Evolutionary conservation across 2,329 filamentous ascomycete species (phyloP), one percentile per base, ranked within the genome.

Genomic region (Drechslerella coelobrocha): DNA sequence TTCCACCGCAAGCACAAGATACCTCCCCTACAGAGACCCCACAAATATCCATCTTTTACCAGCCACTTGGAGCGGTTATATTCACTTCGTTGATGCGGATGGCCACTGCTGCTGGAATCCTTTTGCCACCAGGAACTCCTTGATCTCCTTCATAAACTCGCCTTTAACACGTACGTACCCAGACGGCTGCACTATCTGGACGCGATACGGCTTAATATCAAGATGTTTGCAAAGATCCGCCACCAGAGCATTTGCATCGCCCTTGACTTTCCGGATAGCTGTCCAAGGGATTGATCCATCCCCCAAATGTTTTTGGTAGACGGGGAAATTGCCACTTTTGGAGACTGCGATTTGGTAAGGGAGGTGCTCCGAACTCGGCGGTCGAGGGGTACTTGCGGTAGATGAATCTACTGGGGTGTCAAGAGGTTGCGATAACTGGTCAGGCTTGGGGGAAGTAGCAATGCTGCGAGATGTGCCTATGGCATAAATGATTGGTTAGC

Each of bases 281-380:
- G 59, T 55, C 12, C 19, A 17, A 26, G 34, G 39, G 24, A 59
- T 27, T 9, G 29, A 12, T 4, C 59, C 47, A 27, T 39, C 48
- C 8, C 39, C 41, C 2, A 7, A 10, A 21, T 60, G 47, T 6
- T 59, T 29, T 24, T 43, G 21, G 31, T 54, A 71, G 24, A 71
- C 41, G 2, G 66, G 66, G 4, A 71, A 51, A 19, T 63, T 62
- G 7, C 59, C 59, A 14, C 23, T 34, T 27, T 60, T 60, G 0
- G 59, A 41, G 23, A 41, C 45, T 7, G 21, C 37, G 27, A 71
- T 43, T 19, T 62, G 59, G 41, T 71, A 71, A 14, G 66, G 66
- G 12, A 71, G 31, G 24, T 71, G 45, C 6, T 17, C 59, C 24
- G 45, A 48, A 6, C 9, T 9, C 9, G 45, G 9, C 19, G 26